phyloP scores from a whole-genome alignment of 305 asterid species.

The Rubia peregrina region DNA sequence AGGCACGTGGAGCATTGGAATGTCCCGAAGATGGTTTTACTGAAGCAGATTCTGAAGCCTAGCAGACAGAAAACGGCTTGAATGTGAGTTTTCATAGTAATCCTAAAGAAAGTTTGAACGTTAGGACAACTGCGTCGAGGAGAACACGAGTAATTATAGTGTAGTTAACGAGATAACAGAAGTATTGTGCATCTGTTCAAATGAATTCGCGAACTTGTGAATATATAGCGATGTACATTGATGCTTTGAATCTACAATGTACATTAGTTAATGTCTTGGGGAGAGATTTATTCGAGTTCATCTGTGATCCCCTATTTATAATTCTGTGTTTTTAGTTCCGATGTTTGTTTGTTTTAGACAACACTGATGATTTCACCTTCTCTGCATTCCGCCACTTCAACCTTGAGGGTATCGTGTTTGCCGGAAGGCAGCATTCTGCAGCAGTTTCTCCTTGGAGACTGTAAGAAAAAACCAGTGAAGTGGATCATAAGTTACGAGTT shows the following conservation, averaged over 20 bases:
- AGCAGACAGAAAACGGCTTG: conserved; percentile 25
- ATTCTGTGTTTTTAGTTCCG: background rate
- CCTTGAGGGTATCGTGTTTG: conserved; percentile 22
- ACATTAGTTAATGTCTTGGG: background rate
- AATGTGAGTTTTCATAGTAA: too few species aligned
- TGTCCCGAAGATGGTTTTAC: conserved; percentile 89
- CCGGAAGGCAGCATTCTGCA: conserved; percentile 31
- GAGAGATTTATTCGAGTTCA: conserved; percentile 2
- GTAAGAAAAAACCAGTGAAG: conserved; percentile 1
- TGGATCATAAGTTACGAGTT: background rate
- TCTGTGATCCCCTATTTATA: background rate
- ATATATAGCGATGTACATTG: background rate
- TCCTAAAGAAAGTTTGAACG: too few species aligned
- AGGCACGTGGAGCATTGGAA: conserved; percentile 95
- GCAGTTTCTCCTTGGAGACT: conserved; percentile 38
- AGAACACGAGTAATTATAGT: too few species aligned
- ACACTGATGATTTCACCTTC: conserved; percentile 23
- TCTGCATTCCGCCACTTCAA: conserved; percentile 32
- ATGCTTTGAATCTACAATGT: background rate
- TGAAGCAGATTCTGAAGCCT: conserved; percentile 74
- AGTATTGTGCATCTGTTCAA: too few species aligned
- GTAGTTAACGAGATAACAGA: too few species aligned
- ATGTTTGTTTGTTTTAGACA: background rate
- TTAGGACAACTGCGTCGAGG: background rate
- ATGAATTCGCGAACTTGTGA: background rate